A percentile compares a stretch with the other conserved stretches of the same genome.
These are phyloP conservation scores for Penicillium longicatenatum DNA, from an alignment of 495 filamentous ascomycete species.

Conservation along the genomic window DNA sequence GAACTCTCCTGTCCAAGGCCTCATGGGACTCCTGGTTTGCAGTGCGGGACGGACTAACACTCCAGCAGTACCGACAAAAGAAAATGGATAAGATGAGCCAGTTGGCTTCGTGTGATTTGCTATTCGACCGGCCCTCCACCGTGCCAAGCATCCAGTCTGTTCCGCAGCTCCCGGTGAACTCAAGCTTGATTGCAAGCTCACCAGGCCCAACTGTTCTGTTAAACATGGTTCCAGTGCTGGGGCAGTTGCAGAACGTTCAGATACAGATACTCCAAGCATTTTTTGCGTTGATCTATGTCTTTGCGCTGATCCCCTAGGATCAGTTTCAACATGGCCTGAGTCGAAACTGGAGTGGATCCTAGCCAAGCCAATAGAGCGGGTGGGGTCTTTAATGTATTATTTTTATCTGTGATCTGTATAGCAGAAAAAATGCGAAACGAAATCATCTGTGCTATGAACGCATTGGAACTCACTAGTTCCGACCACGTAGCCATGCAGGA, in stretches of 20 bases:
- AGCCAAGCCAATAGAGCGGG: conserved; percentile 10
- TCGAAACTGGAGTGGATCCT: conserved; percentile 1
- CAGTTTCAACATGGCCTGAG: neutral
- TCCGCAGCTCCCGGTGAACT: neutral
- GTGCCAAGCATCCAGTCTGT: neutral
- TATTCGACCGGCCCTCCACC: neutral
- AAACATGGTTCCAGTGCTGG: neutral
- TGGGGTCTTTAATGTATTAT: neutral
- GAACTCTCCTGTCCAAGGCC: conserved; percentile 28
- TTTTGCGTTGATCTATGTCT: neutral
- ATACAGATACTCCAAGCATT: neutral
- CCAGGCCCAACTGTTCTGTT: neutral
- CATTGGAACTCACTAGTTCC: neutral
- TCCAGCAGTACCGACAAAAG: conserved; percentile 16
- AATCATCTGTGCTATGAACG: too few relatives aligned
- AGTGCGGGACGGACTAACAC: conserved; percentile 17
- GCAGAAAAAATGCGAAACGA: too few relatives aligned
- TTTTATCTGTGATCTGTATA: too few relatives aligned
- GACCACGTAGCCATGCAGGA: conserved; percentile 1
- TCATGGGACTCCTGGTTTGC: conserved; percentile 38
- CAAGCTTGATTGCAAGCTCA: neutral
- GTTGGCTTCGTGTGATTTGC: conserved; percentile 1
- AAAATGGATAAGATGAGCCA: conserved; percentile 1
- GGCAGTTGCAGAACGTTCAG: neutral
- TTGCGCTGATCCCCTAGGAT: neutral